A percentile compares a stretch with the other conserved stretches of the same genome.
These are phyloP conservation scores for Alternaria hordeiaustralica DNA, from an alignment of 2,329 filamentous ascomycete species.

Conservation along the genomic window DNA sequence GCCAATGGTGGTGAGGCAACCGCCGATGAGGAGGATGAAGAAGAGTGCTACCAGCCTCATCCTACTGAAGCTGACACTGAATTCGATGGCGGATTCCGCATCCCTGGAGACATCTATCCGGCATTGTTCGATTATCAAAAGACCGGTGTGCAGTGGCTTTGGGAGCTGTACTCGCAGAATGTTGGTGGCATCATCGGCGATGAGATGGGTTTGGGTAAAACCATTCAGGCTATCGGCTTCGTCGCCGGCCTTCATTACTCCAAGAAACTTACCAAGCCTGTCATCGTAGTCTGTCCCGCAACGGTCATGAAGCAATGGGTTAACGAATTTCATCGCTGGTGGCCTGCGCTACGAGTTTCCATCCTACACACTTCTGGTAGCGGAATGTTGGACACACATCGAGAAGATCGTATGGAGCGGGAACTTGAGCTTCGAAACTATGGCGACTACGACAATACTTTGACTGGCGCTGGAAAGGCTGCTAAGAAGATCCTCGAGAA, in stretches of 20 bases:
- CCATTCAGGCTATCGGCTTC: constrained; percentile 80
- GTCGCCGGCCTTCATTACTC: constrained; percentile 92
- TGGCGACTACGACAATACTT: constrained; percentile 51
- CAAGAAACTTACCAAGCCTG: constrained; percentile 79
- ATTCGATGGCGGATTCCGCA: constrained; percentile 75
- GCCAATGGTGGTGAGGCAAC: constrained; percentile 40
- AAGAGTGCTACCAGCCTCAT: constrained; percentile 86
- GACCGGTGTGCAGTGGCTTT: constrained; percentile 94
- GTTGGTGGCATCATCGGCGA: constrained; percentile 96
- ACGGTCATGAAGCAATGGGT: constrained; percentile 98
- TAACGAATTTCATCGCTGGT: constrained; percentile 98
- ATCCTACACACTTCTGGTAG: constrained; percentile 95
- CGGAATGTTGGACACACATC: constrained; percentile 84
- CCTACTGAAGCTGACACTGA: constrained; percentile 79
- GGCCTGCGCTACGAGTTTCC: constrained; percentile 96
- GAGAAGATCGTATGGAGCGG: constrained; percentile 68
- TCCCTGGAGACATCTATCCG: constrained; percentile 92
- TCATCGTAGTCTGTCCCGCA: constrained; percentile 90
- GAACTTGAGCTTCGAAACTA: constrained; percentile 59
- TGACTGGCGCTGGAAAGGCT: constrained; percentile 67
- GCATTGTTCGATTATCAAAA: constrained; percentile 97
- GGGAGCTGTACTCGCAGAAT: constrained; percentile 85
- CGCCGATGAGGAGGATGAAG: constrained; percentile 47
- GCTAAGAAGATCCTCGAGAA: constrained; percentile 82
- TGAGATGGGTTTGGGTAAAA: constrained; percentile 99